These are phyloP conservation scores for Moesziomyces sp. DNA, from an alignment of 1,284 basidiomycete species.

Conservation along the genomic window DNA sequence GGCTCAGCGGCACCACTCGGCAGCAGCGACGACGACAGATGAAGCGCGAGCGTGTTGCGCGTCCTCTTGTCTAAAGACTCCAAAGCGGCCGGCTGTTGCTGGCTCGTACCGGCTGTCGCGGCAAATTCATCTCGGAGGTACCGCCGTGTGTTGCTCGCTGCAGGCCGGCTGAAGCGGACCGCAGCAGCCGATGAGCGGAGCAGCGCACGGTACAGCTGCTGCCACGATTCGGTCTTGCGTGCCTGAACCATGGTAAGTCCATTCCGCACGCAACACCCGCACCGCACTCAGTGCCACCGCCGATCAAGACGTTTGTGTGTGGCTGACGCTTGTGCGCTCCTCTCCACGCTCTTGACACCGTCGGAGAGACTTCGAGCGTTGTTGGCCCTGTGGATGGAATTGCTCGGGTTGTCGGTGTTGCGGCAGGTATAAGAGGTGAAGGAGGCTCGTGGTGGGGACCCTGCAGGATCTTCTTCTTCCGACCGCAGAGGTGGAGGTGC, in stretches of 20 bases:
- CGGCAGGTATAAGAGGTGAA: too few relatives aligned
- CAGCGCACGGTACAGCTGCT: constrained; percentile 26
- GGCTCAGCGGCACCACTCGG: background rate
- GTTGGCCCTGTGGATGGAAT: too few relatives aligned
- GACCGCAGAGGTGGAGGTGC: background rate
- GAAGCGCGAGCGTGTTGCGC: constrained; percentile 32
- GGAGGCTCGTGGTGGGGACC: too few relatives aligned
- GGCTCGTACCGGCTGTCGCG: constrained; percentile 1
- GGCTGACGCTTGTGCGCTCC: background rate
- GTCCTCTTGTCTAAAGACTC: constrained; percentile 6
- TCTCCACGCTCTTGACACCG: background rate
- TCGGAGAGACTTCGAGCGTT: too few relatives aligned
- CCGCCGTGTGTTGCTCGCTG: constrained; percentile 46
- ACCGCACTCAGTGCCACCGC: background rate
- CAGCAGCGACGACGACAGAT: constrained; percentile 32
- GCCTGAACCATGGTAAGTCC: constrained; percentile 10
- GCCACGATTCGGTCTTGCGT: constrained; percentile 5
- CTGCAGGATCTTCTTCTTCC: background rate
- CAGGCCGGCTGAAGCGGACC: constrained; percentile 46
- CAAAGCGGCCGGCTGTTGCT: background rate
- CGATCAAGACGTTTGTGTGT: background rate
- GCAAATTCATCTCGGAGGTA: constrained; percentile 42
- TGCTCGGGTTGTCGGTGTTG: too few relatives aligned
- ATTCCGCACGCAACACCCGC: background rate
- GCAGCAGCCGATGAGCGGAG: constrained; percentile 27